These are phyloP conservation scores for Hanseniaspora vineae DNA, from an alignment of 805 yeast genomes.

Conservation along the genomic window DNA sequence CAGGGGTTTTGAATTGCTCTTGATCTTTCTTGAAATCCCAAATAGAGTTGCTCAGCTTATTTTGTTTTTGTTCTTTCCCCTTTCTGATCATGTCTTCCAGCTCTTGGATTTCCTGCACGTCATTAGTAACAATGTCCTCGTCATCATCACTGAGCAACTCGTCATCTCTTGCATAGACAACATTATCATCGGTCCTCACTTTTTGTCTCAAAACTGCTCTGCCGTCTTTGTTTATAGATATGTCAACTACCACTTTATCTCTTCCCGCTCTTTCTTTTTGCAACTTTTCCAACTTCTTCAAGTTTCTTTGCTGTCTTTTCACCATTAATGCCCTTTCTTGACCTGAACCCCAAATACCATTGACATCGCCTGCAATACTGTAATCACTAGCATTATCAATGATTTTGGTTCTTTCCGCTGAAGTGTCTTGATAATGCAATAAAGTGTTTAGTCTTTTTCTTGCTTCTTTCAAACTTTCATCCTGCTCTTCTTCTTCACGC, in stretches of 20 bases:
- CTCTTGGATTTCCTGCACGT: conserved; percentile 17
- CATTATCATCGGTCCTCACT: conserved; percentile 13
- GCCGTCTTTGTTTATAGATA: conserved; percentile 65
- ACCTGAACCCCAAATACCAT: conserved; percentile 59
- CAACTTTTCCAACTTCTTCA: conserved; percentile 48
- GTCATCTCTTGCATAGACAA: conserved; percentile 19
- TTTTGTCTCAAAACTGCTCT: conserved; percentile 54
- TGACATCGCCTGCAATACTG: conserved; percentile 35
- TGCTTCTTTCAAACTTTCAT: conserved; percentile 54
- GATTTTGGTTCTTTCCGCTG: conserved; percentile 81
- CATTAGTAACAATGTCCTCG: conserved; percentile 25
- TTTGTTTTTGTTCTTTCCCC: conserved; percentile 4
- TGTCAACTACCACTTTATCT: conserved; percentile 61
- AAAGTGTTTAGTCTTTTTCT: conserved; percentile 61
- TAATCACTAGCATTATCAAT: conserved; percentile 84
- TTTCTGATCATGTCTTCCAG: conserved; percentile 11
- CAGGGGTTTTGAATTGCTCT: conserved; percentile 42
- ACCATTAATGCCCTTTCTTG: conserved; percentile 78
- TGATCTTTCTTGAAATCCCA: conserved; percentile 55
- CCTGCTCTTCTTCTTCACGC: conserved; percentile 30
- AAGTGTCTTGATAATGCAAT: conserved; percentile 69
- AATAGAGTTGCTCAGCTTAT: conserved; percentile 23
- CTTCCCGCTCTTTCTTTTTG: conserved; percentile 55
- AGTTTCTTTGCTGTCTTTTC: conserved; percentile 70
- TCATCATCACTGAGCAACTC: conserved; percentile 22